phyloP scores from a whole-genome alignment of 2,329 filamentous ascomycete species.

The Mycosphaerelloides madeirae region DNA sequence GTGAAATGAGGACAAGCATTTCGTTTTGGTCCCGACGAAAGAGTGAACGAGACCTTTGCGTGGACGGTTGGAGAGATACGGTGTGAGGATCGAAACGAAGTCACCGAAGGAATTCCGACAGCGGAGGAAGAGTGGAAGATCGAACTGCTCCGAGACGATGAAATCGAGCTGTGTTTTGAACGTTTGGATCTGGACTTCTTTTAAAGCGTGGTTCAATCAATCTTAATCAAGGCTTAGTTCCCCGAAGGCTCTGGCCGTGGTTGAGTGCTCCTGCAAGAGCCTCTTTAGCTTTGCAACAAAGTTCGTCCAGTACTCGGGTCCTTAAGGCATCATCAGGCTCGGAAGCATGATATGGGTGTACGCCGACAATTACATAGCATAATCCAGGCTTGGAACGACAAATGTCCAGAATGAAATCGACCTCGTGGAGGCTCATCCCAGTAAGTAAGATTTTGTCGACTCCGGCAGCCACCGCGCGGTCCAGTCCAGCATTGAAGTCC shows the following conservation, averaged over 20 bases:
- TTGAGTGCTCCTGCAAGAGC: constrained; percentile 14
- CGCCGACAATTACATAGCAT: constrained; percentile 46
- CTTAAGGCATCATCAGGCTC: constrained; percentile 38
- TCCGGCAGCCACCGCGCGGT: constrained; percentile 39
- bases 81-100: constrained; percentile 40
- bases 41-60: constrained; percentile 38
- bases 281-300: constrained; percentile 25
- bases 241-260: constrained; percentile 38
- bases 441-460: constrained; percentile 40
- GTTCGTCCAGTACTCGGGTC: constrained; percentile 16
- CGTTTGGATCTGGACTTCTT: constrained; percentile 38
- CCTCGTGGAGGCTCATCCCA: constrained; percentile 39
- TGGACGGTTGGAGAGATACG: constrained; percentile 37
- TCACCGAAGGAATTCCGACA: constrained; percentile 43
- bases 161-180: constrained; percentile 43
- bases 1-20: constrained; percentile 32
- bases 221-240: constrained; percentile 51
- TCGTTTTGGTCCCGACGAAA: constrained; percentile 39
- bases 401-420: constrained; percentile 30
- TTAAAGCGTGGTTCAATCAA: constrained; percentile 40
- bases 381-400: constrained; percentile 21
- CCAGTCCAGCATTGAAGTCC: constrained; percentile 42
- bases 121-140: constrained; percentile 41
- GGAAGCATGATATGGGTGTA: constrained; percentile 49
- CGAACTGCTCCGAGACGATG: constrained; percentile 29